Conservation (phyloP, 805 yeast genomes). For the Wickerhamiella hasegawae region DNA sequence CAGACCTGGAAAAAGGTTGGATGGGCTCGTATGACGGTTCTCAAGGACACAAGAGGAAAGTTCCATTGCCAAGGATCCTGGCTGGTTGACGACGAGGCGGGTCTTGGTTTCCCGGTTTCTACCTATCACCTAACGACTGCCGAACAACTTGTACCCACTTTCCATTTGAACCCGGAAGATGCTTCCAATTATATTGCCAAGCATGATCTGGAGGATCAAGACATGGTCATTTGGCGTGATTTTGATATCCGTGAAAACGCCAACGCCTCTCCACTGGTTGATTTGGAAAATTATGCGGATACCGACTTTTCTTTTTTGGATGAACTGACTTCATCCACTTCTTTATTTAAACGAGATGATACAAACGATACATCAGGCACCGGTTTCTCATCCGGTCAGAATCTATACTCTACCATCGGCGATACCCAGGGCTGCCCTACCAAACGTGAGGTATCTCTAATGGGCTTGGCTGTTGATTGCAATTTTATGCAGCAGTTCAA, state of each 20-base stretch:
- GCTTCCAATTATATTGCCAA: not conserved
- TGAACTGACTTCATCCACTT: slow-evolving; percentile 1
- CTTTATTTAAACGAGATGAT: slow-evolving; percentile 7
- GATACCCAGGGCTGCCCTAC: slow-evolving; percentile 21
- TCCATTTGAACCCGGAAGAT: slow-evolving; percentile 1
- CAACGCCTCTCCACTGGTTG: not conserved
- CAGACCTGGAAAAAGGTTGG: slow-evolving; percentile 16
- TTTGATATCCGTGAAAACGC: slow-evolving; percentile 10
- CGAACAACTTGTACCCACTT: slow-evolving; percentile 2
- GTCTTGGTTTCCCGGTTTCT: slow-evolving; percentile 18
- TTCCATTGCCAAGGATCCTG: slow-evolving; percentile 15
- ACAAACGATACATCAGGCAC: slow-evolving; percentile 14
- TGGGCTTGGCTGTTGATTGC: slow-evolving; percentile 26
- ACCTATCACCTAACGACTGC: slow-evolving; percentile 15
- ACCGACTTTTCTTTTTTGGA: slow-evolving; percentile 4
- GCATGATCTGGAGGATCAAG: slow-evolving; percentile 3
- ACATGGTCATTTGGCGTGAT: slow-evolving; percentile 18
- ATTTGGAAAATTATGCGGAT: slow-evolving; percentile 1
- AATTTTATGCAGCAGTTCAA: slow-evolving; percentile 18
- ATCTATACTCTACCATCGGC: slow-evolving; percentile 17
- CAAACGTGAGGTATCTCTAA: slow-evolving; percentile 18
- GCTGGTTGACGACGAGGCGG: slow-evolving; percentile 19
- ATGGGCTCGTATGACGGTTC: slow-evolving; percentile 19
- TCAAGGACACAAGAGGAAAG: slow-evolving; percentile 6
- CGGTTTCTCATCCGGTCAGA: slow-evolving; percentile 16